Conservation (phyloP, 768 basidiomycete genomes). For the Lactarius hengduanensis region DNA sequence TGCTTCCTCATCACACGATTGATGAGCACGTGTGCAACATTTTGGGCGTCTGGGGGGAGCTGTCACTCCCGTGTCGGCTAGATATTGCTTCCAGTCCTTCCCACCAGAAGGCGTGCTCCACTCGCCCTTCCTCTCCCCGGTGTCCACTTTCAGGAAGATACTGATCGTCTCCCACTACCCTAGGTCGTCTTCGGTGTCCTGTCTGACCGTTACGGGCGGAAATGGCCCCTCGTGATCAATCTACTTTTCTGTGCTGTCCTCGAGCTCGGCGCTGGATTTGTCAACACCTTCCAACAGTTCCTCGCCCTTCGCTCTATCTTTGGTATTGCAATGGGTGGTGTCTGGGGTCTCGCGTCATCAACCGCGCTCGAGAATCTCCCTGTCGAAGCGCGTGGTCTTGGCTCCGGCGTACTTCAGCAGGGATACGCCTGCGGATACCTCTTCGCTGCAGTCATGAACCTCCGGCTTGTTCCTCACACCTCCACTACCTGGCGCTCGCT, state of each 20-base stretch:
- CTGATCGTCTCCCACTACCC: conserved; percentile 8
- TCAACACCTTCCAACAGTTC: conserved; percentile 72
- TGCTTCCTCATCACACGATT: conserved; percentile 10
- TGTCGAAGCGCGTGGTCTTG: conserved; percentile 82
- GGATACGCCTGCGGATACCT: conserved; percentile 92
- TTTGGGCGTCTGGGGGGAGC: background rate
- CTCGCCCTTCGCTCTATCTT: conserved; percentile 83
- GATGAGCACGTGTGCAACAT: background rate
- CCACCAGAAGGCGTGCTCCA: background rate
- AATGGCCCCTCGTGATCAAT: conserved; percentile 87
- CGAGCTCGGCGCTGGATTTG: conserved; percentile 80
- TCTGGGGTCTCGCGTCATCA: conserved; percentile 83
- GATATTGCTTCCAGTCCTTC: background rate
- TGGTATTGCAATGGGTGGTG: conserved; percentile 85
- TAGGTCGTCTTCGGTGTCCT: conserved; percentile 73
- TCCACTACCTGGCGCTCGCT: conserved; percentile 61
- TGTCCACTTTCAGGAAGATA: background rate
- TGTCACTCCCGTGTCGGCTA: background rate
- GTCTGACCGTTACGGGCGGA: conserved; percentile 87
- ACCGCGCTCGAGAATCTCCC: conserved; percentile 90
- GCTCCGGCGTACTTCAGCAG: conserved; percentile 82
- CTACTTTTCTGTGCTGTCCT: conserved; percentile 69
- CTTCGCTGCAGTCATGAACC: conserved; percentile 79
- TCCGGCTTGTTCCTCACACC: conserved; percentile 51
- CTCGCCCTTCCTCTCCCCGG: background rate